phyloP scores from a whole-genome alignment of 176 grass and related monocot species.

The Canna indica region DNA sequence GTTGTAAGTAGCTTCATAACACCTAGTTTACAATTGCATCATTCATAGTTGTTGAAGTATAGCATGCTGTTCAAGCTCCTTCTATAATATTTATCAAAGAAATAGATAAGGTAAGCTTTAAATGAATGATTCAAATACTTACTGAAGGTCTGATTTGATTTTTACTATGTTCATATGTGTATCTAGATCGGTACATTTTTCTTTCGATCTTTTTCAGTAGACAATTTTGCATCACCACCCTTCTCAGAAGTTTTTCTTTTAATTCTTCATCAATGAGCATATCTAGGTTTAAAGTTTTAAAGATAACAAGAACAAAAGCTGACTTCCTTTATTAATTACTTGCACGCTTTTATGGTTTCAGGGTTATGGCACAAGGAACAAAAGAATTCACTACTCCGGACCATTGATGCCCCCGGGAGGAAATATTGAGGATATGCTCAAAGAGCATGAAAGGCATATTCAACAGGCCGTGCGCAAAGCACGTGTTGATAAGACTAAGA shows the following conservation, averaged over 20 bases:
- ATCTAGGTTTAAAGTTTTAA: background rate
- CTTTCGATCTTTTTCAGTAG: background rate
- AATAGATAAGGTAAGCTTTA: too few relatives aligned
- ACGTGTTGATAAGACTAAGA: background rate
- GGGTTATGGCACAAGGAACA: background rate
- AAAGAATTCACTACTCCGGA: background rate
- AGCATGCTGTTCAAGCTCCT: background rate
- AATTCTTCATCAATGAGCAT: background rate
- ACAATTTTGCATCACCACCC: background rate
- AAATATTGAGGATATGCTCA: background rate
- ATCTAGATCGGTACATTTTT: background rate
- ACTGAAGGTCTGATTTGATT: too few relatives aligned
- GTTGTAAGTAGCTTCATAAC: background rate
- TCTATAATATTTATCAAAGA: too few relatives aligned
- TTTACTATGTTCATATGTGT: too few relatives aligned
- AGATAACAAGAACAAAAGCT: background rate
- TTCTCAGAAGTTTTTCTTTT: background rate
- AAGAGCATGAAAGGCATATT: constrained; percentile 2
- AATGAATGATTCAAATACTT: too few relatives aligned
- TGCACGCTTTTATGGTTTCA: background rate
- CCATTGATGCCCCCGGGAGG: background rate
- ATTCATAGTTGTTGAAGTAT: background rate
- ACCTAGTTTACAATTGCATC: background rate
- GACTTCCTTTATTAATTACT: background rate
- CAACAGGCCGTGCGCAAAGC: background rate